phyloP scores from a whole-genome alignment of 2,329 filamentous ascomycete genomes.

The Pseudopyrenochaeta lycopersici region DNA sequence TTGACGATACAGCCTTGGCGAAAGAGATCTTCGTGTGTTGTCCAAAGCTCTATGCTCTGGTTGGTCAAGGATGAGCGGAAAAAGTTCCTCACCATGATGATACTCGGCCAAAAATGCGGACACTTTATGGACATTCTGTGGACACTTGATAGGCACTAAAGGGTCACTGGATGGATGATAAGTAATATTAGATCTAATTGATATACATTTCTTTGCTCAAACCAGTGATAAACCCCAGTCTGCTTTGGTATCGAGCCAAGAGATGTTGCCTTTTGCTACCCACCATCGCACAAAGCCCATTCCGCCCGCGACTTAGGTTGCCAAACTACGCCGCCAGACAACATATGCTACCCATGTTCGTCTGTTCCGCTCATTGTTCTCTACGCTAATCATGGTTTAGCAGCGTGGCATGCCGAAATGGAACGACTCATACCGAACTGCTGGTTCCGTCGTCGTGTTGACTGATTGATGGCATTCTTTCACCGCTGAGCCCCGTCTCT shows the following conservation, averaged over 20 bases:
- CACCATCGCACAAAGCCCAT: constrained; percentile 19
- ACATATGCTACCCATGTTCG: constrained; percentile 21
- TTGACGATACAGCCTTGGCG: constrained; percentile 2
- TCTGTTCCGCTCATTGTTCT: constrained; percentile 26
- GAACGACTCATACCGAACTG: constrained; percentile 22
- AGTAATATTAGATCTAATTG: no score
- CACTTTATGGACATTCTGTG: no score
- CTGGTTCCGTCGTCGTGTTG: constrained; percentile 19
- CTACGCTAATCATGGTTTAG: constrained; percentile 17
- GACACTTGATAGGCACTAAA: constrained; percentile 1
- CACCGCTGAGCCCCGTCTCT: background rate
- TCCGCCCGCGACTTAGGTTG: constrained; percentile 1
- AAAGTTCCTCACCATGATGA: no score
- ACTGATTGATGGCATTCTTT: constrained; percentile 21
- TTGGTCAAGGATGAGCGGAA: background rate
- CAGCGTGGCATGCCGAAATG: constrained; percentile 17
- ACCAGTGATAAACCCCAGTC: background rate
- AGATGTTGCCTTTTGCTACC: background rate
- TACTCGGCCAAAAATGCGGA: no score
- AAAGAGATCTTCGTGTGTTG: constrained; percentile 4
- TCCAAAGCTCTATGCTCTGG: background rate
- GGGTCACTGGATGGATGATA: no score
- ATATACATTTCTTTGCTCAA: background rate
- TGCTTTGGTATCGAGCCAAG: background rate
- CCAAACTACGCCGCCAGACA: constrained; percentile 21